These are phyloP conservation scores for Thelonectria blattea DNA, from an alignment of 2,329 filamentous ascomycete genomes.

Conservation along the genomic window DNA sequence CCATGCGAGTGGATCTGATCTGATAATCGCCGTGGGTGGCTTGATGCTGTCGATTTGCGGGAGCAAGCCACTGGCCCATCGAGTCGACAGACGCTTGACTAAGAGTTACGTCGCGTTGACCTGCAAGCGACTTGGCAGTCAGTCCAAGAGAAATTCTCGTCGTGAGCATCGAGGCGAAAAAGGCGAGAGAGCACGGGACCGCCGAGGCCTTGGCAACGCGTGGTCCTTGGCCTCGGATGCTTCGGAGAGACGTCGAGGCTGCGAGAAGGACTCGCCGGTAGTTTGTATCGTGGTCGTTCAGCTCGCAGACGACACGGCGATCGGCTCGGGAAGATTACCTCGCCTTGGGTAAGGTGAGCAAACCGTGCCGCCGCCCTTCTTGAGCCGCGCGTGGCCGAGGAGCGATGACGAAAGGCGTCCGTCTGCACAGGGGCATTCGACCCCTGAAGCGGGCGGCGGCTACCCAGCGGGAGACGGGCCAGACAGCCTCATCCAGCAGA, in stretches of 20 bases:
- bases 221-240: neutral
- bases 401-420: neutral
- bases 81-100: slow-evolving; percentile 3
- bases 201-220: neutral
- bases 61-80: slow-evolving; percentile 29
- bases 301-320: slow-evolving; percentile 1
- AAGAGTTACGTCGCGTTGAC: neutral
- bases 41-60: slow-evolving; percentile 18
- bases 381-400: slow-evolving; percentile 13
- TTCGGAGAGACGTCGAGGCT: neutral
- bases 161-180: neutral
- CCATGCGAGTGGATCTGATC: slow-evolving; percentile 33
- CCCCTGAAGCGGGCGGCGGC: neutral
- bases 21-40: slow-evolving; percentile 30
- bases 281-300: neutral
- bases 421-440: slow-evolving; percentile 2
- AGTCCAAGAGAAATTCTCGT: neutral
- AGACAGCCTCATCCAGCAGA: neutral
- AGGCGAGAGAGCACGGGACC: neutral
- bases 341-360: neutral
- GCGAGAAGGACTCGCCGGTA: neutral
- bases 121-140: slow-evolving; percentile 4
- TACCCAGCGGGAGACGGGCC: too few species aligned
- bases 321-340: slow-evolving; percentile 7
- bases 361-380: neutral